Base-by-base conservation (phyloP, 1,284 basidiomycete genomes). In the Cryptococcus sp. region DNA sequence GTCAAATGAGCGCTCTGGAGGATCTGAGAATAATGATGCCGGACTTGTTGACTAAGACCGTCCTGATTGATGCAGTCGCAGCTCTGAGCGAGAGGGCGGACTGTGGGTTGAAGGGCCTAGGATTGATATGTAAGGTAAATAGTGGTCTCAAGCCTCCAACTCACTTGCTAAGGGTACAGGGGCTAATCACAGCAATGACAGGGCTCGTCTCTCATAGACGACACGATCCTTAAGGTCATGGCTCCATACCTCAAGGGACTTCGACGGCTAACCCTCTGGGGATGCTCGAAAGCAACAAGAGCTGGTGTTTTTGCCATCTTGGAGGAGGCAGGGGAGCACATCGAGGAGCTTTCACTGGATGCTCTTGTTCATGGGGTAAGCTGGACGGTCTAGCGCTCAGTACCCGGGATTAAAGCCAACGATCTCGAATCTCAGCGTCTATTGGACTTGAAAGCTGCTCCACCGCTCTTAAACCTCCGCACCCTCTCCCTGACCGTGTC, bases 1-100 rank as follows among this genome's bases (percentile, higher is more conserved):
- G 67, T 2, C 35, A 24, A 7, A 62, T 71, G 55, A 39, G 60
- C 1, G 46, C 58, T 3, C 55, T 77, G 16, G 62, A 70, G 9
- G 76, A 77, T 37, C 53, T 77, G 24, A 51, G 72, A 7, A 63
- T 77, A 16, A 73, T 76, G 67, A 70, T 76, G 68, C 76, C 76
- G 20, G 75, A 77, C 60, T 50, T 62, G 18, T 50, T 46, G 13
- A 62, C 71, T 33, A 58, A 66, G 12, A 51, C 59, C 12, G 56
- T 61, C 4, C 57, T 77, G 12, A 46, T 62, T 5, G 55, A 57
- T n/a, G 50, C 70, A 0, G 24, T 69, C 0, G 42, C 48, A 9
- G 46, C 45, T 3, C 56, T 77, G 4, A 61, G 57, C 15, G 53
- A 50, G 9, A 53, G 71, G 5, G 21, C 46, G 0, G 38, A 35